Conservation (phyloP, 129 eudicot genomes). For the Rutidosis leptorrhynchoides region DNA sequence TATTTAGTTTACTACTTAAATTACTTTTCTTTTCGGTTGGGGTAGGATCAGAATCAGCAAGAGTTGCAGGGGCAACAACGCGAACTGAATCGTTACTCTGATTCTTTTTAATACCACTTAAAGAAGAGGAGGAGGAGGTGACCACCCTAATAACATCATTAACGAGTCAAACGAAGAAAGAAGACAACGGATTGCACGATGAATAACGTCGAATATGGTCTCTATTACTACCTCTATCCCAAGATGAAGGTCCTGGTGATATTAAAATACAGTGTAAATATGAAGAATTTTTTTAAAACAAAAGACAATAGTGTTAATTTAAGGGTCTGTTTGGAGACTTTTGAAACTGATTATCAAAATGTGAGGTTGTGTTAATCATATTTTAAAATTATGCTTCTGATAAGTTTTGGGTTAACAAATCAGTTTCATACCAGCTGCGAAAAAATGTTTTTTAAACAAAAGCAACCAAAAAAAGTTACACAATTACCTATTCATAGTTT, state of each 20-base stretch:
- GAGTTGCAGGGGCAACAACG: conserved; percentile 49
- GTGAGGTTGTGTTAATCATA: too few relatives aligned
- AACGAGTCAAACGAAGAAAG: conserved; percentile 66
- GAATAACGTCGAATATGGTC: conserved; percentile 66
- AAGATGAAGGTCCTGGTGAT: conserved; percentile 72
- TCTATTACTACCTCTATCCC: conserved; percentile 80
- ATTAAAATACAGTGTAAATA: too few relatives aligned
- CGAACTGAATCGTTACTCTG: conserved; percentile 31
- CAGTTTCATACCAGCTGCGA: too few relatives aligned
- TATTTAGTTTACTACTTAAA: conserved; percentile 51
- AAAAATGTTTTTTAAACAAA: too few relatives aligned
- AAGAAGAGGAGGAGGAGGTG: conserved; percentile 28
- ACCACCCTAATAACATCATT: conserved; percentile 47
- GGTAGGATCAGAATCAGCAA: conserved; percentile 62
- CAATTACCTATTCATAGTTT: too few relatives aligned
- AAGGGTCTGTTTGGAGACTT: too few relatives aligned
- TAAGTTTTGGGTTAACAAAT: too few relatives aligned
- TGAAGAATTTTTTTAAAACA: too few relatives aligned
- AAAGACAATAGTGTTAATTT: too few relatives aligned
- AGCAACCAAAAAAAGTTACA: too few relatives aligned
- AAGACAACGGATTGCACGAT: conserved; percentile 61
- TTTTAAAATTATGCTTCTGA: too few relatives aligned
- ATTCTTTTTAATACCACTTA: conserved; percentile 9
- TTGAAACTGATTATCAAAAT: too few relatives aligned
- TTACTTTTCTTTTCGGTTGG: conserved; percentile 52